phyloP scores from a whole-genome alignment of 2,329 filamentous ascomycete genomes.

The Hypoxylon sp. region DNA sequence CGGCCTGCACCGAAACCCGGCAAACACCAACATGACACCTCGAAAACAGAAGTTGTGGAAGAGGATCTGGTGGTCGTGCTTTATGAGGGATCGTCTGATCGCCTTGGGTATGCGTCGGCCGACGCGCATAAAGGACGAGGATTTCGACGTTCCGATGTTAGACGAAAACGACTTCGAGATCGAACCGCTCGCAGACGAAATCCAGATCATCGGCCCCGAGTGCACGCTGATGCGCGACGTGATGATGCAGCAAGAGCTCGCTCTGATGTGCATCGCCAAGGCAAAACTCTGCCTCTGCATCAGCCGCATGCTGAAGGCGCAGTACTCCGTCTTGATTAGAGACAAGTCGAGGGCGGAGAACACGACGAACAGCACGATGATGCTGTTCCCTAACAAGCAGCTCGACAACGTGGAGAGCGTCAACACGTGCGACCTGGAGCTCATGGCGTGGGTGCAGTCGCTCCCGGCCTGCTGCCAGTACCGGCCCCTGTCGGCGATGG shows the following conservation, averaged over 20 bases:
- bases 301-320: conserved; percentile 87
- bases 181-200: conserved; percentile 72
- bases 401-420: conserved; percentile 86
- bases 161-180: conserved; percentile 87
- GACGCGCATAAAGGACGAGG: conserved; percentile 90
- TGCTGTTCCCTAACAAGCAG: conserved; percentile 90
- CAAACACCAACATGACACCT: conserved; percentile 77
- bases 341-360: conserved; percentile 82
- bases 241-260: conserved; percentile 80
- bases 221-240: conserved; percentile 79
- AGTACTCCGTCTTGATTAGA: conserved; percentile 91
- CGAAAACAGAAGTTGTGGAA: conserved; percentile 88
- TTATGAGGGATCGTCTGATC: conserved; percentile 93
- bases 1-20: conserved; percentile 87
- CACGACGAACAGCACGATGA: conserved; percentile 82
- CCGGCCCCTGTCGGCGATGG: conserved; percentile 63
- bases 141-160: conserved; percentile 94
- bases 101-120: conserved; percentile 93
- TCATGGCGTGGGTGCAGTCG: conserved; percentile 80
- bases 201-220: conserved; percentile 74
- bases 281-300: conserved; percentile 90
- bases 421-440: conserved; percentile 79
- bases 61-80: conserved; percentile 97
- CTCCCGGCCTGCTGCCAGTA: conserved; percentile 80
- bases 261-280: conserved; percentile 91